These are phyloP conservation scores for Byssochlamys sp. DNA, from an alignment of 2,329 filamentous ascomycete species.

Conservation along the genomic window DNA sequence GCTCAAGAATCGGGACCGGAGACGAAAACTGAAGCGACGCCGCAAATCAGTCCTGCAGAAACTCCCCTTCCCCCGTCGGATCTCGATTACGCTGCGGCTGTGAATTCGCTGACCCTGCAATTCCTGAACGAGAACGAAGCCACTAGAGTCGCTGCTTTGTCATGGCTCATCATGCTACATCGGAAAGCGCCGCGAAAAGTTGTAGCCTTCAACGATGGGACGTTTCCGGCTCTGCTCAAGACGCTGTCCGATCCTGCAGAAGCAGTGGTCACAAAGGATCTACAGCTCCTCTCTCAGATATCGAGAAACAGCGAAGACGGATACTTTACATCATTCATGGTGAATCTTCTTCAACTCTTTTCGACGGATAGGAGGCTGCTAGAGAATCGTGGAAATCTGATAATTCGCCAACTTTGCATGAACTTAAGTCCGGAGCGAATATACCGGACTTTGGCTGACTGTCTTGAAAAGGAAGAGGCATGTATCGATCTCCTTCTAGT, in stretches of 20 bases:
- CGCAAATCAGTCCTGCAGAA: constrained; percentile 39
- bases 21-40: constrained; percentile 28
- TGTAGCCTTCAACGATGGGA: constrained; percentile 90
- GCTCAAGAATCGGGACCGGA: constrained; percentile 22
- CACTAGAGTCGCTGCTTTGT: constrained; percentile 82
- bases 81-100: constrained; percentile 90
- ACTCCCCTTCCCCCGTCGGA: constrained; percentile 47
- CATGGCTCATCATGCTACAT: constrained; percentile 96
- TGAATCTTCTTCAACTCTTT: constrained; percentile 87
- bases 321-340: constrained; percentile 97
- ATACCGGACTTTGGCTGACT: constrained; percentile 89
- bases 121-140: constrained; percentile 96
- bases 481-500: constrained; percentile 4
- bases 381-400: constrained; percentile 87
- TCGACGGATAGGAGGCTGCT: constrained; percentile 84
- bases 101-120: constrained; percentile 81
- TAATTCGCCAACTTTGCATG: constrained; percentile 88
- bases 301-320: constrained; percentile 93
- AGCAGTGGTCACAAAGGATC: constrained; percentile 85
- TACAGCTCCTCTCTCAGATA: constrained; percentile 89
- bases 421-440: constrained; percentile 90
- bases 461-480: constrained; percentile 84
- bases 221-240: constrained; percentile 89
- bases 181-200: constrained; percentile 88
- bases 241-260: constrained; percentile 92